Evolutionary conservation across 257 asterid genomes (phyloP).

Genomic region (Perilla frutescens): DNA sequence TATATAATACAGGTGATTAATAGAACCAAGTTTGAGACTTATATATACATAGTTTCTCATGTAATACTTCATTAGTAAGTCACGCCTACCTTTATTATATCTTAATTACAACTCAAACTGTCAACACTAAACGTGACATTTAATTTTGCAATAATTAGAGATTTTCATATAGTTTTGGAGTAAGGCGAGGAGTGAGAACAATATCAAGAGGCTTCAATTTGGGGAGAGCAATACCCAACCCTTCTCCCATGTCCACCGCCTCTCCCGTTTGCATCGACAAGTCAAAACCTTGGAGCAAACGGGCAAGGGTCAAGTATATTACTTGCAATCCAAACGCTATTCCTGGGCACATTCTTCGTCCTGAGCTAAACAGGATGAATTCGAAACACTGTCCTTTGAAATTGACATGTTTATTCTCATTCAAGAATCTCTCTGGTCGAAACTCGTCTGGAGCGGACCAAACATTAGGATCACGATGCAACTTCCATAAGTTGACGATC

Average conservation of each 20-base stretch:
- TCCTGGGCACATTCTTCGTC: constrained; percentile 64
- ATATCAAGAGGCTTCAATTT: constrained; percentile 56
- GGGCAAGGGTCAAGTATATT: constrained; percentile 48
- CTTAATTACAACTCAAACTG: too few relatives aligned
- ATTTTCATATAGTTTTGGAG: constrained; percentile 38
- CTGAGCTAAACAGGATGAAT: constrained; percentile 59
- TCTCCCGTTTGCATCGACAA: constrained; percentile 33
- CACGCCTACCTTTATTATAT: too few relatives aligned
- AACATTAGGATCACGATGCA: constrained; percentile 56
- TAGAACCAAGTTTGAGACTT: too few relatives aligned
- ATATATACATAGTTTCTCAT: too few relatives aligned
- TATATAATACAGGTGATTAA: too few relatives aligned
- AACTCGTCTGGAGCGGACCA: constrained; percentile 54
- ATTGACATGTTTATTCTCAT: constrained; percentile 23
- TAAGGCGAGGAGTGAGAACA: constrained; percentile 51
- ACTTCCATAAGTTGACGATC: constrained; percentile 55
- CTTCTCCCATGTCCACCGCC: constrained; percentile 60
- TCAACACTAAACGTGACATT: neutral
- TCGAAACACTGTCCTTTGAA: constrained; percentile 50
- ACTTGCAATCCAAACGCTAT: constrained; percentile 47
- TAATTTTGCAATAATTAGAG: constrained; percentile 23
- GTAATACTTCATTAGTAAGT: too few relatives aligned
- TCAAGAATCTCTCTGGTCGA: constrained; percentile 55
- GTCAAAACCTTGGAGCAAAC: constrained; percentile 59
- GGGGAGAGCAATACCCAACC: constrained; percentile 54